phyloP scores from a whole-genome alignment of 192 early-diverging fungal species.

The Podila clonocystis region DNA sequence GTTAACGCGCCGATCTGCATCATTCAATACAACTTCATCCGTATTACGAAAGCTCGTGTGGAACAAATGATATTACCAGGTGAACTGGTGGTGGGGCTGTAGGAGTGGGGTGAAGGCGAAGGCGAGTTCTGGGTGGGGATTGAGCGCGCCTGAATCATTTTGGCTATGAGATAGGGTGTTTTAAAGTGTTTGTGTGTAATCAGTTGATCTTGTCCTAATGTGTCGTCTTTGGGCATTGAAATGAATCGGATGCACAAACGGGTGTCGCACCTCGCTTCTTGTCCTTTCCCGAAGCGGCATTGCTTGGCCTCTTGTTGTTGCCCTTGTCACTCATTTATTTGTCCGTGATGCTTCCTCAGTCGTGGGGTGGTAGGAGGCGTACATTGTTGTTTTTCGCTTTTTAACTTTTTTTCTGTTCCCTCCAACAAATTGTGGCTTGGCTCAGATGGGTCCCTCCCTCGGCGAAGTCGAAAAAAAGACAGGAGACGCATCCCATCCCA shows the following conservation, averaged over 20 bases:
- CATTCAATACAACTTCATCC: too few relatives aligned
- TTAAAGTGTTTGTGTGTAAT: not conserved
- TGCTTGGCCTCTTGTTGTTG: slow-evolving; percentile 33
- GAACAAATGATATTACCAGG: not conserved
- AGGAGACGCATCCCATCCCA: not conserved
- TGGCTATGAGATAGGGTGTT: slow-evolving; percentile 9
- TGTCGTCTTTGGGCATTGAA: too few relatives aligned
- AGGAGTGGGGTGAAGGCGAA: slow-evolving; percentile 1
- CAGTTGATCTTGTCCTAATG: not conserved
- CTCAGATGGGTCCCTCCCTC: not conserved
- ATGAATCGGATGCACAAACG: not conserved
- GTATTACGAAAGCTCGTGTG: too few relatives aligned
- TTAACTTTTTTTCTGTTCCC: not conserved
- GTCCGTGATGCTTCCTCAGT: not conserved
- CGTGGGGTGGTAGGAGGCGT: not conserved
- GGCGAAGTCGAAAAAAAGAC: slow-evolving; percentile 8
- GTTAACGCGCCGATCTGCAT: too few relatives aligned
- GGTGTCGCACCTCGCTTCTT: slow-evolving; percentile 35
- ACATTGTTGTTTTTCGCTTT: not conserved
- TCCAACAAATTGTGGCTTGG: not conserved
- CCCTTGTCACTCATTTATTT: not conserved
- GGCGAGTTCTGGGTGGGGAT: slow-evolving; percentile 25
- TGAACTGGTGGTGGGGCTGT: not conserved
- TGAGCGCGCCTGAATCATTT: slow-evolving; percentile 40
- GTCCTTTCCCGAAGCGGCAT: slow-evolving; percentile 33